Evolutionary conservation across 108 stramenopile species (phyloP), one percentile per base, ranked within the genome.

Genomic region (Fistulifera pelliculosa): DNA sequence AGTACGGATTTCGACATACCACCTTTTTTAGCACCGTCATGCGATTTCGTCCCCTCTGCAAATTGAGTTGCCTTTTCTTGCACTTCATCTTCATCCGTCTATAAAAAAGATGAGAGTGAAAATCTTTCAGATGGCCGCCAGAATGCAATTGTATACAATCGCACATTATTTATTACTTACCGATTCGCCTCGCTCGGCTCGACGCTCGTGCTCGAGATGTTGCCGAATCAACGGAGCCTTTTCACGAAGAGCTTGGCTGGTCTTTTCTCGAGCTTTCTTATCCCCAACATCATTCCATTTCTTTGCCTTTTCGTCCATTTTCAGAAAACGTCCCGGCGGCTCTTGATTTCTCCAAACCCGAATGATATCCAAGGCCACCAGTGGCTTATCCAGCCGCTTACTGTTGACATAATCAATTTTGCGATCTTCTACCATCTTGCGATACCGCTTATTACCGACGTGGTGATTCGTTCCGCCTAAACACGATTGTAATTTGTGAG

Each of bases 271-370:
- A 10, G 56, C 89, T 58, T 85, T 87, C 43, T 83, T 85, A 58
- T 92, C 86, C 12, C 90, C 90, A 22, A 92, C 86, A 66, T 92
- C 90, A 47, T 56, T 22, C 90, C 90, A 92, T 15, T 77, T 55
- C 24, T 79, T 78, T 12, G 84, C 85, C 54, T 59, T 65, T 23
- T 85, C 81, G 55, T 87, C 73, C 25, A 79, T 66, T 50, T 92
- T 92, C 23, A 92, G 72, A 52, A 92, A 92, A 12, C 90, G 61
- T 25, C 90, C 90, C 10, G 85, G 90, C 1, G 90, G 90, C 18
- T 78, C 49, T 57, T 85, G 71, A 0, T 49, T 69, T 19, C 90
- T 49, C 90, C 90, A 92, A 15, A 66, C 41, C 2, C 70, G 54
- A 38, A 92, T 83, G 56, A 92, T 87, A 22, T 81, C 81, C 52